Evolutionary conservation across 2,329 filamentous ascomycete genomes (phyloP), one percentile per base, ranked within the genome.

Genomic region (Aspergillus luchuensis): DNA sequence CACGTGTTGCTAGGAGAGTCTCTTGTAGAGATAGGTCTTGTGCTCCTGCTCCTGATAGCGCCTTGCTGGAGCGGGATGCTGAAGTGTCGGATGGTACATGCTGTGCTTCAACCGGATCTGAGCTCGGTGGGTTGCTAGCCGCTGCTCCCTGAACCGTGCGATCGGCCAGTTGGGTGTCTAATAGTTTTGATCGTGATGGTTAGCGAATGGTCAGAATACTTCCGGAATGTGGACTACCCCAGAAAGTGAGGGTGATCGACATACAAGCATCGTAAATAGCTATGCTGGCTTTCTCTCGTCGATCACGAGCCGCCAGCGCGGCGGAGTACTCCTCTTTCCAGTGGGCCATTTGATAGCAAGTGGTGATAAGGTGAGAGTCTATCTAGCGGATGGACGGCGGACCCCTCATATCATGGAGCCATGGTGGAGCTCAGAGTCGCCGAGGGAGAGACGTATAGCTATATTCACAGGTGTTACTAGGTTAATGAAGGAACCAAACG

Each of bases 291-390:
- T 86, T 84, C 71, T 92, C 89, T 64, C 87, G 84, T 71, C 87
- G 84, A 69, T 91, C 91, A 65, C 87, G 83, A 69, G 89, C 88
- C 67, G 87, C 84, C 66, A 98, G 82, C 66, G 89, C 89, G 63
- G 86, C 82, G 63, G 91, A 82, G 76, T 96, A 97, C 71, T 96
- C 90, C 67, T 91, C 87, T 71, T 89, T 85, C 91, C 93, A 96
- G 80, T 85, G 86, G 65, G 86, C 83, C 85, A 87, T 87, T 23
- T 63, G 62, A 63, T 61, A 57, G 50, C 54, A 47, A 50, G 10
- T 13, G 33, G 11, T 61, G 56, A 64, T 60, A 62, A 61, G 51
- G 45, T 50, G 38, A 43, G 38, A 30, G 38, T 41, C 21, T 49
- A 56, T 61, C 30, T 36, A 36, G 33, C 33, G 33, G 33, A 36